Percentiles rank a stretch among this genome's conserved stretches.
Evolutionary conservation across 208 protist genomes (phyloP).

Genomic region (Balamuthia mandrillaris): DNA sequence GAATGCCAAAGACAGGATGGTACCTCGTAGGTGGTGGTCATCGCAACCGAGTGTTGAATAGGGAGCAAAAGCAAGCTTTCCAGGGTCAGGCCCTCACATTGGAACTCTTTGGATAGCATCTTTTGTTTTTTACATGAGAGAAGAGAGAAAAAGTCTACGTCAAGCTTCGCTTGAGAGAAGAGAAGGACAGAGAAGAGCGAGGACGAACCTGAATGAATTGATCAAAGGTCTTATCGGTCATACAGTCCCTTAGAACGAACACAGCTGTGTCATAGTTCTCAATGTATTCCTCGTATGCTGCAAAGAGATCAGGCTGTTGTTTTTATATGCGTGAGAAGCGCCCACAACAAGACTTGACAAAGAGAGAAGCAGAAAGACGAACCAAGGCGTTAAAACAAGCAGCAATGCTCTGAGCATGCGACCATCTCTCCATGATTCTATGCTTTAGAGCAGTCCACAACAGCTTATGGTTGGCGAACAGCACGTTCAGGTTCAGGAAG

Average conservation of each 20-base stretch:
- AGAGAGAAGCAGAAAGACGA: not conserved
- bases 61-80: conserved; percentile 33
- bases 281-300: conserved; percentile 24
- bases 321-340: not conserved
- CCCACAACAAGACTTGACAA: not conserved
- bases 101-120: not conserved
- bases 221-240: not conserved
- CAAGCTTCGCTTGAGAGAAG: not conserved
- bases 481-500: conserved; percentile 34
- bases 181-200: too few species aligned
- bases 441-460: conserved; percentile 3
- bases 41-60: too few species aligned
- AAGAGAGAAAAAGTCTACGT: not conserved
- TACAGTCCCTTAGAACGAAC: conserved; percentile 3
- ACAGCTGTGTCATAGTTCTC: conserved; percentile 25
- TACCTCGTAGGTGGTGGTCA: too few species aligned
- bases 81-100: conserved; percentile 20
- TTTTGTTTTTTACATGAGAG: not conserved
- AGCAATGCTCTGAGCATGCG: not conserved
- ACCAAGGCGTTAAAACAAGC: not conserved
- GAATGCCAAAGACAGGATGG: too few species aligned
- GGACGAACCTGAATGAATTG: not conserved
- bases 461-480: conserved; percentile 28
- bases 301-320: not conserved
- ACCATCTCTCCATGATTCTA: not conserved